These are phyloP conservation scores for Saturnispora besseyi DNA, from an alignment of 805 yeast species.

Conservation along the genomic window DNA sequence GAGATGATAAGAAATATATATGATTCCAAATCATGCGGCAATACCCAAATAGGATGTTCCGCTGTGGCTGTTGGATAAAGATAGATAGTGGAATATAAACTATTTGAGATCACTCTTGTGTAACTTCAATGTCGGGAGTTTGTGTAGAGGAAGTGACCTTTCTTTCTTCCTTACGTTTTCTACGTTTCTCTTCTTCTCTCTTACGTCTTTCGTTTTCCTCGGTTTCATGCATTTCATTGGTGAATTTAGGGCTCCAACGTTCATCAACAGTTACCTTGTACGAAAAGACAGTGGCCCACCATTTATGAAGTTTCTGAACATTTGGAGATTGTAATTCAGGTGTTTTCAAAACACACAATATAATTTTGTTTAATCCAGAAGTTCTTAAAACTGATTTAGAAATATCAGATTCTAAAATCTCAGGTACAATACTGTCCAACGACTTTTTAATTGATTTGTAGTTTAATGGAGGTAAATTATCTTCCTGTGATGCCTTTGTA, in stretches of 20 bases:
- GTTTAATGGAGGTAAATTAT: slow-evolving; percentile 11
- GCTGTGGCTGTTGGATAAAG: neutral
- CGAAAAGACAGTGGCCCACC: slow-evolving; percentile 22
- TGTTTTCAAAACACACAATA: slow-evolving; percentile 28
- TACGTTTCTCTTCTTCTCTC: slow-evolving; percentile 34
- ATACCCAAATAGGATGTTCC: neutral
- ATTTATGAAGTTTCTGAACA: slow-evolving; percentile 14
- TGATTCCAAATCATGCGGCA: neutral
- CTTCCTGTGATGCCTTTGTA: neutral
- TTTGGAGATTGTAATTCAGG: slow-evolving; percentile 25
- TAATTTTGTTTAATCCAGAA: slow-evolving; percentile 26
- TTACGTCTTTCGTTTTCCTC: slow-evolving; percentile 16
- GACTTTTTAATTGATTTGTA: slow-evolving; percentile 16
- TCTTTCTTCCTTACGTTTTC: slow-evolving; percentile 14
- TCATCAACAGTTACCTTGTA: slow-evolving; percentile 24
- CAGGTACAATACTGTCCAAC: slow-evolving; percentile 19
- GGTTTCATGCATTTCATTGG: slow-evolving; percentile 15
- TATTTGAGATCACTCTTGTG: neutral
- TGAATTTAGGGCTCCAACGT: slow-evolving; percentile 22
- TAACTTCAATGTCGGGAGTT: slow-evolving; percentile 2
- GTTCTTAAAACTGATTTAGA: slow-evolving; percentile 26
- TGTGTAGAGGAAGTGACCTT: slow-evolving; percentile 19
- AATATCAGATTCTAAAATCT: slow-evolving; percentile 19
- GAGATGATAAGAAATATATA: neutral
- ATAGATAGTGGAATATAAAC: neutral